phyloP scores from a whole-genome alignment of 768 basidiomycete species.

The Fistulinella prunicolor region DNA sequence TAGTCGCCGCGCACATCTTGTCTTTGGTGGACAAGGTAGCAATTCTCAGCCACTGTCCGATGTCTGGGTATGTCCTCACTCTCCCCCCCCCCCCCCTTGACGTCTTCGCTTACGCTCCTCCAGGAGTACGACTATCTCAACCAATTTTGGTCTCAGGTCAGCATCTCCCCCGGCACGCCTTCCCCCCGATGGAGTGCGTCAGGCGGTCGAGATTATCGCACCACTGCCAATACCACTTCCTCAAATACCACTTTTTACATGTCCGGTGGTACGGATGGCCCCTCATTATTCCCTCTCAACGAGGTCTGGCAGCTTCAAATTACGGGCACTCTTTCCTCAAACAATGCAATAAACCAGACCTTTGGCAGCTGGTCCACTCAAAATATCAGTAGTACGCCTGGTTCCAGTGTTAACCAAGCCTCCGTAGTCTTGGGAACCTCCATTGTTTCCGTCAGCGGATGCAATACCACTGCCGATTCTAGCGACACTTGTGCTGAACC shows the following conservation, averaged over 20 bases:
- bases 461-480: slow-evolving; percentile 41
- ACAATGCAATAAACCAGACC: slow-evolving; percentile 45
- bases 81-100: neutral
- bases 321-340: slow-evolving; percentile 70
- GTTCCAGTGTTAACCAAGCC: slow-evolving; percentile 43
- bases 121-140: slow-evolving; percentile 77
- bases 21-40: slow-evolving; percentile 68
- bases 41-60: slow-evolving; percentile 57
- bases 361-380: slow-evolving; percentile 60
- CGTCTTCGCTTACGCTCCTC: slow-evolving; percentile 6
- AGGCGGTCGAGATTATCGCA: slow-evolving; percentile 70
- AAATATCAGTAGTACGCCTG: slow-evolving; percentile 35
- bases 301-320: slow-evolving; percentile 71
- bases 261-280: slow-evolving; percentile 63
- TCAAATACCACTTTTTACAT: slow-evolving; percentile 73
- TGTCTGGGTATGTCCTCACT: slow-evolving; percentile 58
- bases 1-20: slow-evolving; percentile 71
- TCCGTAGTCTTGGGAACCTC: slow-evolving; percentile 54
- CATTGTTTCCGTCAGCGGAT: slow-evolving; percentile 61
- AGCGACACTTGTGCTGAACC: slow-evolving; percentile 55
- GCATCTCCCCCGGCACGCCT: slow-evolving; percentile 50
- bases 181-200: slow-evolving; percentile 66
- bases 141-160: slow-evolving; percentile 71
- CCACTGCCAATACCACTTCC: slow-evolving; percentile 22
- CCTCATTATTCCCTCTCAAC: slow-evolving; percentile 45